A percentile compares a stretch with the other conserved stretches of the same genome.
These are phyloP conservation scores for Zostera marina DNA, from an alignment of 116 monocot species.

Conservation along the genomic window DNA sequence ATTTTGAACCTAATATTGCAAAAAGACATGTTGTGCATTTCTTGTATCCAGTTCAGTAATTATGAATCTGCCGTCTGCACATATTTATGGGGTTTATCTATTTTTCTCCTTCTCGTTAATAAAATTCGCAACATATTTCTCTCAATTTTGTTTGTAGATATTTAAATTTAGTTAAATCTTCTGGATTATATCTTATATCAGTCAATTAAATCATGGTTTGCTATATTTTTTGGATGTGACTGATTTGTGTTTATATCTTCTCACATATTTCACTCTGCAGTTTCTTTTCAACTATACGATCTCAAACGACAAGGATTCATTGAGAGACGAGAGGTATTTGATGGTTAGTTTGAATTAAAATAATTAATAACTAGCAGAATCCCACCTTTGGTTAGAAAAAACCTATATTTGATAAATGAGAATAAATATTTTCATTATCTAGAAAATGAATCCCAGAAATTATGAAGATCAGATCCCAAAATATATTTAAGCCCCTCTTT, in stretches of 20 bases:
- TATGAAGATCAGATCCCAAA: too few species aligned
- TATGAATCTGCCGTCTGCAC: neutral
- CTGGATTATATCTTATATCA: too few species aligned
- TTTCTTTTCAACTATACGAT: slow-evolving; percentile 91
- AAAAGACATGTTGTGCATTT: neutral
- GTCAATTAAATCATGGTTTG: neutral
- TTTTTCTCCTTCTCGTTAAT: too few species aligned
- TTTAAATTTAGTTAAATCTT: too few species aligned
- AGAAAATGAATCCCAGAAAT: too few species aligned
- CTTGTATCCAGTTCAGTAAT: neutral
- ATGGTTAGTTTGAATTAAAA: neutral
- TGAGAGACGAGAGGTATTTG: slow-evolving; percentile 79
- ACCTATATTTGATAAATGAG: too few species aligned
- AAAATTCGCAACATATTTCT: too few species aligned
- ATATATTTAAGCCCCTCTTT: too few species aligned
- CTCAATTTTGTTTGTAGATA: too few species aligned
- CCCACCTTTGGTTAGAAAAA: too few species aligned
- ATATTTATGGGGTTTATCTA: neutral
- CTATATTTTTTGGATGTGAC: neutral
- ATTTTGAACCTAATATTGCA: neutral
- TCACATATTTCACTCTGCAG: slow-evolving; percentile 20
- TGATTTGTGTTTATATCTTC: neutral
- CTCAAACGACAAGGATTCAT: slow-evolving; percentile 98
- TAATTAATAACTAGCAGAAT: neutral
- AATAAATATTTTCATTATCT: too few species aligned